Evolutionary conservation across 257 asterid species (phyloP).

Genomic region (Cinchona pubescens): DNA sequence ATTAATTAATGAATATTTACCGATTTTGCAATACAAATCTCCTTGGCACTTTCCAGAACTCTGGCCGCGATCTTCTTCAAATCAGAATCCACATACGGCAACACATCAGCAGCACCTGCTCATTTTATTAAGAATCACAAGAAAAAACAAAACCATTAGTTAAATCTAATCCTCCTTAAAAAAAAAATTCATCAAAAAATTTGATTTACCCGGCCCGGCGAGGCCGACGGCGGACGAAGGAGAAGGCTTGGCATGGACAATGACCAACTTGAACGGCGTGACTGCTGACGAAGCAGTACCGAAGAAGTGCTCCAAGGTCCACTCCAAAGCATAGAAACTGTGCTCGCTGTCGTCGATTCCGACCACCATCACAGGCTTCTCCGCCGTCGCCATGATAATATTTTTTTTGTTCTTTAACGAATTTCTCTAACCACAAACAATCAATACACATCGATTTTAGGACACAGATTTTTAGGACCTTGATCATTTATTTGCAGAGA

Average conservation of each 20-base stretch:
- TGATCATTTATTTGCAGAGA: no score
- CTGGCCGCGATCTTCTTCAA: conserved; percentile 65
- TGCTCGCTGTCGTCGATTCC: conserved; percentile 82
- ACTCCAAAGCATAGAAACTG: conserved; percentile 70
- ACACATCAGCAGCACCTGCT: conserved; percentile 64
- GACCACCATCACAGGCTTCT: conserved; percentile 74
- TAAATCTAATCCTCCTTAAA: neutral
- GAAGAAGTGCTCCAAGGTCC: conserved; percentile 78
- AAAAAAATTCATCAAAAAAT: no score
- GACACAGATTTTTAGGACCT: neutral
- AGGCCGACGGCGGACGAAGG: conserved; percentile 52
- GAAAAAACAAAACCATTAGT: neutral
- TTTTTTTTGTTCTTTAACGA: neutral
- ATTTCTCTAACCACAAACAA: neutral
- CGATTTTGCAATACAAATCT: conserved; percentile 55
- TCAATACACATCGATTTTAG: no score
- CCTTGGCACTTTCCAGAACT: conserved; percentile 60
- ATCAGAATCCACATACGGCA: conserved; percentile 62
- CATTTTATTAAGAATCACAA: neutral
- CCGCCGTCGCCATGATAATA: conserved; percentile 23
- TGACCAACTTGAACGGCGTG: conserved; percentile 50
- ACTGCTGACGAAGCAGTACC: conserved; percentile 32
- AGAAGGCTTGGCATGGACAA: conserved; percentile 69
- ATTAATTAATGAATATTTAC: conserved; percentile 25
- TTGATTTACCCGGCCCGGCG: conserved; percentile 59